Conservation (phyloP, 1,139 yeast species). For the Suhomyces yuchorum region DNA sequence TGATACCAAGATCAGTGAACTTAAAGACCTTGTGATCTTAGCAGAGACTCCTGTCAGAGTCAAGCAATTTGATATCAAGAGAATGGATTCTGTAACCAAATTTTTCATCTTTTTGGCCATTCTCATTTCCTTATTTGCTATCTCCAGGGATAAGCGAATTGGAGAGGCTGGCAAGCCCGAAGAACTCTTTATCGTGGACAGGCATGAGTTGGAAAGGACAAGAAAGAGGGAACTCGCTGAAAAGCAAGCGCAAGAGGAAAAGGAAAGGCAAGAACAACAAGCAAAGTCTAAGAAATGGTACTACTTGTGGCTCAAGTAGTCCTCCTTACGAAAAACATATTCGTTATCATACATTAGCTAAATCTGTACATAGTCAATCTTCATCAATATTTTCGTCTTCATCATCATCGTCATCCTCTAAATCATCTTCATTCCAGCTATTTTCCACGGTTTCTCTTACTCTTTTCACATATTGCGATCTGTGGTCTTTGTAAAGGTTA, state of each 20-base stretch:
- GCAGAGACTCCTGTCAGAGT: constrained; percentile 49
- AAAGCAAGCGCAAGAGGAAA: constrained; percentile 22
- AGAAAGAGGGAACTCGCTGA: constrained; percentile 15
- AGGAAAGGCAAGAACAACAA: constrained; percentile 3
- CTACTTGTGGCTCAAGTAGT: constrained; percentile 43
- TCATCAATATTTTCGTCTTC: constrained; percentile 51
- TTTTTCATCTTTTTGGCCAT: constrained; percentile 50
- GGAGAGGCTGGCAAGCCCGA: constrained; percentile 53
- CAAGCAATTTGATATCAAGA: constrained; percentile 52
- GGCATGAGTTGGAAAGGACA: constrained; percentile 35
- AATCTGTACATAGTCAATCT: constrained; percentile 11
- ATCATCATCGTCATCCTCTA: constrained; percentile 48
- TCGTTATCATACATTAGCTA: constrained; percentile 7
- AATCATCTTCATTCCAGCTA: constrained; percentile 72
- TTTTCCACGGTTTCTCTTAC: constrained; percentile 93
- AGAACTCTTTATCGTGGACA: constrained; percentile 42
- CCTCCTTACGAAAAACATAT: not conserved
- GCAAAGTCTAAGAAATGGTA: constrained; percentile 37
- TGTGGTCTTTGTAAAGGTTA: constrained; percentile 89
- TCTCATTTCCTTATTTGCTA: constrained; percentile 44
- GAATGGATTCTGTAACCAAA: constrained; percentile 58
- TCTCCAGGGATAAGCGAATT: constrained; percentile 51
- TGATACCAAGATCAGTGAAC: constrained; percentile 28
- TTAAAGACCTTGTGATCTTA: constrained; percentile 45
- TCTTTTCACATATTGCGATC: constrained; percentile 86